Evolutionary conservation across 345 rosid species (phyloP), one percentile per base, ranked within the genome.

Genomic region (Combretum micranthum): DNA sequence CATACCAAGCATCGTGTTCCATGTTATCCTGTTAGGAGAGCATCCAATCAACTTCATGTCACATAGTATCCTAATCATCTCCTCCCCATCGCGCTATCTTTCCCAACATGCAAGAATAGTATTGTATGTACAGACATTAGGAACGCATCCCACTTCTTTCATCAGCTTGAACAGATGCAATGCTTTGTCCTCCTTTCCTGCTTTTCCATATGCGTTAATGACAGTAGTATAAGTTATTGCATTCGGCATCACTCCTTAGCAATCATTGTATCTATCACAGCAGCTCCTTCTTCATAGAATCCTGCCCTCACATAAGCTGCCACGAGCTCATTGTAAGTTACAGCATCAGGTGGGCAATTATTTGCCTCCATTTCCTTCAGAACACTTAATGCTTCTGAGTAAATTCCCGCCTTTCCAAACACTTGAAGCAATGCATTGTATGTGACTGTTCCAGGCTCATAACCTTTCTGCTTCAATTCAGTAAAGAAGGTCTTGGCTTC

Each of bases 221-320:
- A 87, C 71, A 6, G 91, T 91, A 20, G 98, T 91, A 50, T 91
- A 91, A 0, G 97, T 85, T 68, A 87, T 73, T 18, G 87, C 87
- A 50, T 91, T 79, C 0, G 98, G 98, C 89, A 70, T 74, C 19
- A 85, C 72, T 23, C 93, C 95, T 83, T 81, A 25, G 21, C 4
- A 4, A 73, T 56, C 96, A 91, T 87, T 54, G 69, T 69, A 44
- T 80, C 92, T 52, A 87, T 77, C 20, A 91, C 83, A 73, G 77
- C 77, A 62, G 80, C 90, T 61, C 87, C 98, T 74, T 91, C 85
- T 58, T 85, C 83, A 26, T 53, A 68, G 65, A 82, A 85, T 44
- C 98, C 98, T 0, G 96, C 91, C 72, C 89, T 85, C 57, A 80
- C 91, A 59, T 91, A 85, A 55, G 95, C 88, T 0, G 91, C 84